phyloP scores from a whole-genome alignment of 192 early-diverging fungal genomes.

The Backusella circina region DNA sequence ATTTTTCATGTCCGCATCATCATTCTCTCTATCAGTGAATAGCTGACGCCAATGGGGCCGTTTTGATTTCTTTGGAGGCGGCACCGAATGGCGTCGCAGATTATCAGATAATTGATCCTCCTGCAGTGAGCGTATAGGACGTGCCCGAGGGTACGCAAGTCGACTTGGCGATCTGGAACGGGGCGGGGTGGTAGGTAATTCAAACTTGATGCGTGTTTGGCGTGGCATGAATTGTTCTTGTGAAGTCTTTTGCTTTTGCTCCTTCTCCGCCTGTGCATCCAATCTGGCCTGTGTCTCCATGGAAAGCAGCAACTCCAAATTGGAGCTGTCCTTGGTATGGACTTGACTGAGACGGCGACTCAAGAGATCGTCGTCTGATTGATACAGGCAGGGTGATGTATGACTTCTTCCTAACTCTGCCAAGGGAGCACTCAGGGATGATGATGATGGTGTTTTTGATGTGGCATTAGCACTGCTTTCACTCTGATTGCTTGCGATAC shows the following conservation, averaged over 20 bases:
- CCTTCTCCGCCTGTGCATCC: slow-evolving; percentile 20
- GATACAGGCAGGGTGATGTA: not conserved
- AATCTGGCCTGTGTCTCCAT: slow-evolving; percentile 27
- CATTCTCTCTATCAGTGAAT: slow-evolving; percentile 14
- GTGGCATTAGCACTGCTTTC: not conserved
- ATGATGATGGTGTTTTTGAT: not conserved
- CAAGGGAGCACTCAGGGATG: not conserved
- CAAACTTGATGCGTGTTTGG: slow-evolving; percentile 26
- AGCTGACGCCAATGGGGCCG: slow-evolving; percentile 16
- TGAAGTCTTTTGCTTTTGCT: slow-evolving; percentile 15
- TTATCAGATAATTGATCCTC: not conserved
- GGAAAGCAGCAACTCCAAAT: slow-evolving; percentile 17
- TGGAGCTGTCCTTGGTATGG: not conserved
- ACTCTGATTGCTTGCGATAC: not conserved
- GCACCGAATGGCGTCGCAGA: not conserved
- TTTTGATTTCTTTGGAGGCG: not conserved
- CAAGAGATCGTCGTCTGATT: not conserved
- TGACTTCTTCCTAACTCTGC: not conserved
- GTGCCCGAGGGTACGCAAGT: slow-evolving; percentile 16
- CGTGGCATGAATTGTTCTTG: slow-evolving; percentile 22
- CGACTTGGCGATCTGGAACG: slow-evolving; percentile 16
- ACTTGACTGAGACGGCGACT: not conserved
- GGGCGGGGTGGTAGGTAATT: slow-evolving; percentile 24
- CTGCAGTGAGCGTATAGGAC: slow-evolving; percentile 1
- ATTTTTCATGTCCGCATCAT: slow-evolving; percentile 7